Percentiles rank a stretch among this genome's conserved stretches.
phyloP scores from a whole-genome alignment of 148 eudicot genomes.

The Talinum fruticosum region DNA sequence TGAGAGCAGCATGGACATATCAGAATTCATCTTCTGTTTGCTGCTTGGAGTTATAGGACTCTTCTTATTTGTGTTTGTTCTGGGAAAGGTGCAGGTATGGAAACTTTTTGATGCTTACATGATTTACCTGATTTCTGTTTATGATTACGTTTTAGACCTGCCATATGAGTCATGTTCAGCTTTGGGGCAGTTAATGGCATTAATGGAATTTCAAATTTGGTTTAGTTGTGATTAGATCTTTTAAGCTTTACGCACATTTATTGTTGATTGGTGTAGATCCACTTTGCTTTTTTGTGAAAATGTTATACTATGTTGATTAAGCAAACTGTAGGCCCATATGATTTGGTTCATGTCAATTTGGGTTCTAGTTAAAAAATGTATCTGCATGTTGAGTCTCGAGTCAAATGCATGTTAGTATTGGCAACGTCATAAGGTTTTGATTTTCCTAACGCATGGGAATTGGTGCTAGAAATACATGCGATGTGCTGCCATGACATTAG shows the following conservation, averaged over 20 bases:
- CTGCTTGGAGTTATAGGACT: background rate
- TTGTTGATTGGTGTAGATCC: background rate
- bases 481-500: slow-evolving; percentile 40
- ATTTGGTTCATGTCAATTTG: background rate
- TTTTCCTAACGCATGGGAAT: background rate
- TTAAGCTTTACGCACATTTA: background rate
- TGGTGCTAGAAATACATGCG: slow-evolving; percentile 47
- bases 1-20: background rate
- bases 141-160: background rate
- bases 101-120: background rate
- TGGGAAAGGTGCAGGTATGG: background rate
- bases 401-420: background rate
- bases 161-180: background rate
- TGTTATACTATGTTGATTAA: background rate
- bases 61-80: background rate
- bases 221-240: background rate
- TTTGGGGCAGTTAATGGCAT: background rate
- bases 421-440: background rate
- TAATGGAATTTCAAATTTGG: background rate
- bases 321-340: background rate
- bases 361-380: background rate
- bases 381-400: background rate
- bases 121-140: background rate
- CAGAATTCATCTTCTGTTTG: background rate
- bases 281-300: background rate